Percentiles rank a stretch among this genome's conserved stretches.
Evolutionary conservation across 176 grass and related monocot genomes (phyloP).

Genomic region (Saccharum spontaneum): DNA sequence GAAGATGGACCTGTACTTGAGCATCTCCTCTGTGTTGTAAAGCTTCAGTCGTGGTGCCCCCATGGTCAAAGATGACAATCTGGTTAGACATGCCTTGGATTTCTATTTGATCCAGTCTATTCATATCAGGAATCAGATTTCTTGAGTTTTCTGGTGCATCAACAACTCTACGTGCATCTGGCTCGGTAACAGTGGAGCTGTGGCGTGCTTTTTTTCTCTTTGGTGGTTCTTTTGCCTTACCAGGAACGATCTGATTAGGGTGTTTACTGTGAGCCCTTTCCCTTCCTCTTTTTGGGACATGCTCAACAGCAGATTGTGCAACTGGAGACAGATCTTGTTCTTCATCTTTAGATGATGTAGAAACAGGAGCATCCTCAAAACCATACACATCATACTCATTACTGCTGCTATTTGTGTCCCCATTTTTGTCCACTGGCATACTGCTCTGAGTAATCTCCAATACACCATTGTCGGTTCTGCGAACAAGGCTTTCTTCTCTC

Average conservation of each 20-base stretch:
- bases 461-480: slow-evolving; percentile 59
- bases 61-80: slow-evolving; percentile 42
- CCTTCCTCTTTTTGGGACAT: slow-evolving; percentile 10
- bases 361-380: slow-evolving; percentile 60
- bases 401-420: slow-evolving; percentile 59
- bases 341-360: slow-evolving; percentile 78
- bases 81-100: slow-evolving; percentile 38
- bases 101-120: slow-evolving; percentile 43
- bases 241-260: slow-evolving; percentile 25
- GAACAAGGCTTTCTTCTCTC: slow-evolving; percentile 73
- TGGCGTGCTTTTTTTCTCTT: slow-evolving; percentile 51
- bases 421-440: slow-evolving; percentile 41
- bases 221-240: slow-evolving; percentile 34
- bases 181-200: slow-evolving; percentile 21
- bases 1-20: slow-evolving; percentile 47
- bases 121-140: slow-evolving; percentile 74
- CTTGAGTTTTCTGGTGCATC: slow-evolving; percentile 37
- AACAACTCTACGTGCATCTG: slow-evolving; percentile 30
- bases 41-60: slow-evolving; percentile 22
- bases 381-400: slow-evolving; percentile 87
- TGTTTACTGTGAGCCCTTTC: slow-evolving; percentile 19
- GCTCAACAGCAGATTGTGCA: slow-evolving; percentile 38
- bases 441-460: slow-evolving; percentile 54
- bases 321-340: slow-evolving; percentile 40
- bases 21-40: slow-evolving; percentile 38